Evolutionary conservation across 2,329 filamentous ascomycete genomes (phyloP), one percentile per base, ranked within the genome.

Genomic region (Aspergillus puulaauensis): DNA sequence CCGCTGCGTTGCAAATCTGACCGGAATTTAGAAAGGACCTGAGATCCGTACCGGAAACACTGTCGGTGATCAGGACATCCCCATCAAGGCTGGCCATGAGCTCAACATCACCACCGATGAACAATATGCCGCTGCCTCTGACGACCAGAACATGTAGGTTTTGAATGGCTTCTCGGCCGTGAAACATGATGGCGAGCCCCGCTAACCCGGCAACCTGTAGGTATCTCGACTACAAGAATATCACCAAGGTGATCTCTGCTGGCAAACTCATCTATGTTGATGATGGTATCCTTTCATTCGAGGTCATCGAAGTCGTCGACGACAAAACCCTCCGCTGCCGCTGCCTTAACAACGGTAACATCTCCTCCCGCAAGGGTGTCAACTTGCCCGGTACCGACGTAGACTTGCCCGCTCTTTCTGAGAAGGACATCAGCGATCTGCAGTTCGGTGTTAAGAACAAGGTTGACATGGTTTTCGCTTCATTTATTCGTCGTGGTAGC

Each of bases 201-300:
- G 58, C 63, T 70, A 55, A 70, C 53, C 44, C 35, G 23, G 17
- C 35, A 31, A 31, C 54, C 53, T 33, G 44, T 63, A 93, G 90
- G 88, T 97, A 92, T 73, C 90, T 98, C 72, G 93, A 98, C 83
- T 98, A 99, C 85, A 96, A 96, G 88, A 99, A 99, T 85, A 98
- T 99, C 80, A 97, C 93, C 80, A 96, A 96, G 82, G 95, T 99
- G 70, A 98, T 99, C 73, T 79, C 90, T 75, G 82, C 86, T 59
- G 95, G 93, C 73, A 93, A 95, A 71, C 88, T 90, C 78, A 96
- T 99, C 83, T 99, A 96, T 80, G 95, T 99, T 69, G 95, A 99
- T 73, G 95, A 99, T 73, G 95, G 95, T 79, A 93, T 99, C 66
- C 88, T 98, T 69, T 96, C 93, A 24, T 98, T 99, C 70, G 90